phyloP scores from a whole-genome alignment of 139 green algal species.

The Tetradesmus lagerheimii region DNA sequence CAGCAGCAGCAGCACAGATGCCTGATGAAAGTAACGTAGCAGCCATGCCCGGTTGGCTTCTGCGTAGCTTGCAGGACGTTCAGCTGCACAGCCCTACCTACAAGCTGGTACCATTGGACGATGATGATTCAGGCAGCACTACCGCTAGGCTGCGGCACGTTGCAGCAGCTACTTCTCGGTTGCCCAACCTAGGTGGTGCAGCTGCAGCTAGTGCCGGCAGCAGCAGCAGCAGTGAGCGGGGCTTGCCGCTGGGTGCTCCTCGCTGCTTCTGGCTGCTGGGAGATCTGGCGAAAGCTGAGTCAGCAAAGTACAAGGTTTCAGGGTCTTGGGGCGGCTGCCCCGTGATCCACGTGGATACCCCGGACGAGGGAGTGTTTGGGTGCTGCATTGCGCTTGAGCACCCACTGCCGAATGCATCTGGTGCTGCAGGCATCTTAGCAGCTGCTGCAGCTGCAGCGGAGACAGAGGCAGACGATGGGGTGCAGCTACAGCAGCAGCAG shows the following conservation, averaged over 20 bases:
- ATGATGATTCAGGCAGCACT: neutral
- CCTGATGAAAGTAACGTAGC: neutral
- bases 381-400: neutral
- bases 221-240: neutral
- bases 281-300: slow-evolving; percentile 1
- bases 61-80: neutral
- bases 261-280: slow-evolving; percentile 30
- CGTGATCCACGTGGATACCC: neutral
- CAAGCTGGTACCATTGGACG: slow-evolving; percentile 3
- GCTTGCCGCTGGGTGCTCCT: neutral
- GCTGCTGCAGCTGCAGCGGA: slow-evolving; percentile 21
- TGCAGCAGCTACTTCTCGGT: neutral
- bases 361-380: slow-evolving; percentile 24
- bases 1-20: neutral
- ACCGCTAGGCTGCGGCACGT: slow-evolving; percentile 2
- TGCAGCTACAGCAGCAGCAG: neutral
- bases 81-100: neutral
- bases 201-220: neutral
- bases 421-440: neutral
- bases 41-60: slow-evolving; percentile 9
- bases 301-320: slow-evolving; percentile 26
- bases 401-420: neutral
- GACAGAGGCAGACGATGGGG: neutral
- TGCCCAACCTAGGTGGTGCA: neutral
- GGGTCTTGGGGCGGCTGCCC: slow-evolving; percentile 14